Evolutionary conservation across 106 monocot genomes (phyloP).

Genomic region (Alisma plantagoaquatica): DNA sequence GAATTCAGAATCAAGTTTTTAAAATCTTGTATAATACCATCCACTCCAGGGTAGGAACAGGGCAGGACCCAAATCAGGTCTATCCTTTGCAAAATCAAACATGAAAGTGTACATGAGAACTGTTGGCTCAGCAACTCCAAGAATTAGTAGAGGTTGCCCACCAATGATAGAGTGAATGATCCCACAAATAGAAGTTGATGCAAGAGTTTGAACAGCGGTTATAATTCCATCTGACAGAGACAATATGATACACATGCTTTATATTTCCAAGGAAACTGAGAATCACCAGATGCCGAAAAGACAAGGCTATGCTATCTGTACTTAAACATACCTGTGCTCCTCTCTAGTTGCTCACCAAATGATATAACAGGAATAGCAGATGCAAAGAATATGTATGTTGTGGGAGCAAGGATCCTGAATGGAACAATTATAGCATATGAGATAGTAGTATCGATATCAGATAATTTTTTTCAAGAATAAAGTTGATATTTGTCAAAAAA

Average conservation of each 20-base stretch:
- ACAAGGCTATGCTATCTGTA: neutral
- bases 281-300: neutral
- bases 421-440: too few relatives aligned
- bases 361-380: slow-evolving; percentile 43
- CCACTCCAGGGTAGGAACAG: slow-evolving; percentile 34
- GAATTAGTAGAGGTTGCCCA: slow-evolving; percentile 31
- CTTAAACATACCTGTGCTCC: slow-evolving; percentile 21
- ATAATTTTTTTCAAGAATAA: too few relatives aligned
- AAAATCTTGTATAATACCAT: slow-evolving; percentile 14
- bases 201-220: slow-evolving; percentile 38
- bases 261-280: neutral
- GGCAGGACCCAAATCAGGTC: slow-evolving; percentile 20
- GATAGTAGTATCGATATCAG: too few relatives aligned
- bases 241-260: neutral
- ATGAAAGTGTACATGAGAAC: slow-evolving; percentile 19
- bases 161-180: slow-evolving; percentile 35
- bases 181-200: slow-evolving; percentile 30
- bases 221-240: slow-evolving; percentile 14
- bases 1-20: neutral
- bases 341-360: slow-evolving; percentile 33
- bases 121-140: slow-evolving; percentile 36
- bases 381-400: slow-evolving; percentile 36
- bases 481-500: slow-evolving; percentile 5
- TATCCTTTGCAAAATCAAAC: slow-evolving; percentile 19
- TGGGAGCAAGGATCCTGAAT: slow-evolving; percentile 36